Conservation (phyloP, 2,329 filamentous ascomycete genomes). For the Chalara sp. region DNA sequence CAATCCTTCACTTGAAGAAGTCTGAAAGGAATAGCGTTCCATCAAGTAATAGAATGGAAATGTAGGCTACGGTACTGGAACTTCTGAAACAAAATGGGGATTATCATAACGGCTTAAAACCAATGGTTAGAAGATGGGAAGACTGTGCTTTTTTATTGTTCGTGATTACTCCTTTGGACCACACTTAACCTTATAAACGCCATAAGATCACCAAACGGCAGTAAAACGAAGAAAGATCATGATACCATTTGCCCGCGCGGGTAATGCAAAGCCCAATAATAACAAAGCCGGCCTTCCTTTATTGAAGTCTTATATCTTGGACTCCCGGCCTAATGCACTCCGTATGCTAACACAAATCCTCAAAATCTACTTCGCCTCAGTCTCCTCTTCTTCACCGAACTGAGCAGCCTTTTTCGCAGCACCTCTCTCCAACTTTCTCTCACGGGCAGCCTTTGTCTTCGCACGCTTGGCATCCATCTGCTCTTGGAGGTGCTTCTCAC, state of each 20-base stretch:
- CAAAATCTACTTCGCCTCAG: slow-evolving; percentile 27
- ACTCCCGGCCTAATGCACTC: slow-evolving; percentile 27
- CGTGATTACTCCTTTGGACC: too few species aligned
- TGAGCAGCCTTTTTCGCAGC: slow-evolving; percentile 85
- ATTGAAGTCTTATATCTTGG: slow-evolving; percentile 11
- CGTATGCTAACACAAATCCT: slow-evolving; percentile 24
- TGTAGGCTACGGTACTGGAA: too few species aligned
- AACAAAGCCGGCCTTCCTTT: slow-evolving; percentile 26
- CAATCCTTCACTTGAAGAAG: too few species aligned
- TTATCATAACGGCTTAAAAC: too few species aligned
- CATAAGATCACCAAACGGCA: too few species aligned
- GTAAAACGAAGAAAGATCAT: slow-evolving; percentile 17
- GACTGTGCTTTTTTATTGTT: too few species aligned
- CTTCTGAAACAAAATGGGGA: too few species aligned
- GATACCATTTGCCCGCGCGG: slow-evolving; percentile 28
- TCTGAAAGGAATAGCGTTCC: too few species aligned
- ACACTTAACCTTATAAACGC: too few species aligned
- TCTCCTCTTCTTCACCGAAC: slow-evolving; percentile 59
- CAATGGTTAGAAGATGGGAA: too few species aligned
- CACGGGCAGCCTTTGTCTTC: slow-evolving; percentile 99
- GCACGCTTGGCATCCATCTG: slow-evolving; percentile 99
- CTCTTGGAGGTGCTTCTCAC: slow-evolving; percentile 93
- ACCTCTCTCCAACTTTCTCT: slow-evolving; percentile 93
- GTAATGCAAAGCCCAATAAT: slow-evolving; percentile 27
- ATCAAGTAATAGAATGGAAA: too few species aligned